phyloP scores from a whole-genome alignment of 257 asterid species.

The Nicotiana otophora region DNA sequence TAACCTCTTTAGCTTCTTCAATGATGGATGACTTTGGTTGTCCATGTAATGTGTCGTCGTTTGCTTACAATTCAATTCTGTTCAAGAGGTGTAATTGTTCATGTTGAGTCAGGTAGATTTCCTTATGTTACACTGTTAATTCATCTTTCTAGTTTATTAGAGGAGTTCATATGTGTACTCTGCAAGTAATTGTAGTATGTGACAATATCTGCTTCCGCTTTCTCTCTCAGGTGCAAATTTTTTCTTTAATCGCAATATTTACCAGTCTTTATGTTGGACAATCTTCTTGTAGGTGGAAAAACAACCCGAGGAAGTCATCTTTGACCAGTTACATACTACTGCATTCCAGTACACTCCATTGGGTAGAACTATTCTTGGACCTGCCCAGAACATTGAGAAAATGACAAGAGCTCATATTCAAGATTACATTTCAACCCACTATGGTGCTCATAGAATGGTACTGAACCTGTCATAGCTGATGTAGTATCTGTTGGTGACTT shows the following conservation, averaged over 20 bases:
- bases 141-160: neutral
- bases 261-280: neutral
- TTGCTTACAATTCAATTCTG: neutral
- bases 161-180: neutral
- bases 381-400: conserved; percentile 57
- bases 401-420: conserved; percentile 48
- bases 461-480: neutral
- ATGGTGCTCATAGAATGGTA: conserved; percentile 78
- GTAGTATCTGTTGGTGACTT: neutral
- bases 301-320: conserved; percentile 74
- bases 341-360: conserved; percentile 84
- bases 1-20: conserved; percentile 5
- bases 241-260: neutral
- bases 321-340: conserved; percentile 86
- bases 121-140: neutral
- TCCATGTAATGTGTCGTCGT: neutral
- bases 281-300: conserved; percentile 58
- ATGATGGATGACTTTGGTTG: neutral
- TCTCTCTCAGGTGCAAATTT: neutral
- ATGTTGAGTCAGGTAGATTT: neutral
- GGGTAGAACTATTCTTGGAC: conserved; percentile 85
- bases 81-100: neutral
- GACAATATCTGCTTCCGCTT: neutral
- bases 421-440: conserved; percentile 64
- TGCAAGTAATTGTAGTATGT: neutral